Evolutionary conservation across 148 eudicot species (phyloP).

Genomic region (Talinum fruticosum): DNA sequence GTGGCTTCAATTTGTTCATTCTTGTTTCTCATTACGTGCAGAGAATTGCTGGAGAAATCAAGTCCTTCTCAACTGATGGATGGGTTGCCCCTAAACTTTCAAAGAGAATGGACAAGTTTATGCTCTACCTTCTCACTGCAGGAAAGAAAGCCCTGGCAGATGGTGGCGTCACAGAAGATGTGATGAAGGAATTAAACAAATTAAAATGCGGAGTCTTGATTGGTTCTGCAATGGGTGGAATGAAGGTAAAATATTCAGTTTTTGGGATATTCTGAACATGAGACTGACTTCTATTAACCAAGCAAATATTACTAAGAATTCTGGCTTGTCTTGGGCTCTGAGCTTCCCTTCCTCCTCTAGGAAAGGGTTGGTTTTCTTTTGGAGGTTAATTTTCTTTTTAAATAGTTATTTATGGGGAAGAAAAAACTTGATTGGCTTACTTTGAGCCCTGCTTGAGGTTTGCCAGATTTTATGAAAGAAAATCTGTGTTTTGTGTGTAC

Average conservation of each 20-base stretch:
- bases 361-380: neutral
- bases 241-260: conserved; percentile 56
- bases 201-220: conserved; percentile 82
- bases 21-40: conserved; percentile 23
- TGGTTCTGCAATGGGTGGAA: conserved; percentile 98
- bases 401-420: neutral
- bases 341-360: neutral
- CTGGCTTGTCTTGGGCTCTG: neutral
- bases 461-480: neutral
- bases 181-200: conserved; percentile 74
- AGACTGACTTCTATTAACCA: neutral
- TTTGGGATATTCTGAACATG: conserved; percentile 5
- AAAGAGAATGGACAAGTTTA: conserved; percentile 88
- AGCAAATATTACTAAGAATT: neutral
- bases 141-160: conserved; percentile 96
- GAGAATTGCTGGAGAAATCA: conserved; percentile 98
- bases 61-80: conserved; percentile 82
- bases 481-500: neutral
- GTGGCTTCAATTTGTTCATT: conserved; percentile 8
- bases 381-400: neutral
- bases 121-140: conserved; percentile 94
- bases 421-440: neutral
- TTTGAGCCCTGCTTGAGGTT: neutral
- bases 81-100: conserved; percentile 87
- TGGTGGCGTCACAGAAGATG: conserved; percentile 75